phyloP scores from a whole-genome alignment of 2,329 filamentous ascomycete species.

The Hypocrella siamensis region DNA sequence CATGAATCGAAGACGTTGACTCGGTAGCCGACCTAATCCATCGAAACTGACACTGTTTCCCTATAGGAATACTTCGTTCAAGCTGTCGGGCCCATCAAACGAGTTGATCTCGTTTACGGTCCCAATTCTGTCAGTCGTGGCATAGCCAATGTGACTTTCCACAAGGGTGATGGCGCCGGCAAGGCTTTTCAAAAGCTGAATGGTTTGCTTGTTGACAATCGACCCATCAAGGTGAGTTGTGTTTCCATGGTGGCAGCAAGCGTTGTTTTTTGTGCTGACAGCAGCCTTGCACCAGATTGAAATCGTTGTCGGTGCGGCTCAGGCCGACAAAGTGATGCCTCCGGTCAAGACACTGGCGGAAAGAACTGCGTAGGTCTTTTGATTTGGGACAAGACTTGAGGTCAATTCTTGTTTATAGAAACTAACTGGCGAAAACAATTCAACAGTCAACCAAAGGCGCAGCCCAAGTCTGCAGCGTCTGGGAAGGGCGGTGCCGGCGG shows the following conservation, averaged over 20 bases:
- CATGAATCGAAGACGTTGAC: conserved; percentile 10
- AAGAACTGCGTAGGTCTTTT: conserved; percentile 48
- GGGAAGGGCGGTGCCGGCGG: conserved; percentile 36
- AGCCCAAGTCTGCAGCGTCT: conserved; percentile 68
- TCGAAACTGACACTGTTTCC: conserved; percentile 52
- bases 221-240: conserved; percentile 72
- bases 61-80: conserved; percentile 90
- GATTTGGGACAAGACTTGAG: too few relatives aligned
- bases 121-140: conserved; percentile 84
- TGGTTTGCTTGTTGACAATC: conserved; percentile 76
- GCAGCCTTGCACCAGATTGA: conserved; percentile 50
- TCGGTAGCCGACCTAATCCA: conserved; percentile 13
- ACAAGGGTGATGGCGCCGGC: conserved; percentile 62
- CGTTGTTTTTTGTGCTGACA: neutral
- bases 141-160: conserved; percentile 79
- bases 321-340: conserved; percentile 50
- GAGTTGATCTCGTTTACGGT: conserved; percentile 81
- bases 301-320: conserved; percentile 67
- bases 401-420: too few relatives aligned
- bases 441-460: conserved; percentile 19
- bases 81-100: conserved; percentile 80
- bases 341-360: conserved; percentile 61
- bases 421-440: too few relatives aligned
- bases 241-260: neutral
- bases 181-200: conserved; percentile 77